A percentile compares a stretch with the other conserved stretches of the same genome.
Evolutionary conservation across 192 early-diverging fungal species (phyloP).

Genomic region (Linnemannia hyalina): DNA sequence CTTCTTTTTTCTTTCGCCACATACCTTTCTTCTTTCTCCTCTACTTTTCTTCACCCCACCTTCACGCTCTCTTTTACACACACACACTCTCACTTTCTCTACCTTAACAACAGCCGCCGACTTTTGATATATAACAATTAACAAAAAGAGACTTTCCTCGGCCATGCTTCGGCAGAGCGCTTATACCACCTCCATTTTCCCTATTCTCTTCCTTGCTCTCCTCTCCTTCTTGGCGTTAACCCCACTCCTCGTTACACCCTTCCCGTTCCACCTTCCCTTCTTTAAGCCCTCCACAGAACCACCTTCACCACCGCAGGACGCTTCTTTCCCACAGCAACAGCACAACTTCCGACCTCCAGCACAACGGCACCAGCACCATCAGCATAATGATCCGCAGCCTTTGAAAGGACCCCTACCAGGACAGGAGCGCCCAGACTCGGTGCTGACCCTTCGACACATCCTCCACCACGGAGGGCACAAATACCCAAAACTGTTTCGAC

Average conservation of each 20-base stretch:
- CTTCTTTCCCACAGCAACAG: slow-evolving; percentile 2
- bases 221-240: slow-evolving; percentile 18
- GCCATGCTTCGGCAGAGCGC: slow-evolving; percentile 40
- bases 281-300: slow-evolving; percentile 1
- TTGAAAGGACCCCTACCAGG: not conserved
- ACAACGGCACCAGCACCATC: slow-evolving; percentile 9
- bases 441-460: slow-evolving; percentile 56
- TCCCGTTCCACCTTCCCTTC: slow-evolving; percentile 27
- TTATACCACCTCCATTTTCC: not conserved
- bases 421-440: slow-evolving; percentile 24
- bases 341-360: slow-evolving; percentile 2
- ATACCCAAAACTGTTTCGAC: slow-evolving; percentile 54
- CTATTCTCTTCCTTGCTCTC: slow-evolving; percentile 11
- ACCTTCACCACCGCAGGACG: not conserved
- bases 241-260: slow-evolving; percentile 1
- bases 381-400: not conserved
- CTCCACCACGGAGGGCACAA: slow-evolving; percentile 49
- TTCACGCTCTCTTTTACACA: not conserved
- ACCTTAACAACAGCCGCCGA: not conserved
- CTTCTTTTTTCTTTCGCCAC: not conserved
- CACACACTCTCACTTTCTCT: not conserved
- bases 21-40: not conserved
- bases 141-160: not conserved
- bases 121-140: not conserved
- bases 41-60: not conserved